Base-by-base conservation (phyloP, 2,329 filamentous ascomycete genomes). In the Rhinocladiella similis region DNA sequence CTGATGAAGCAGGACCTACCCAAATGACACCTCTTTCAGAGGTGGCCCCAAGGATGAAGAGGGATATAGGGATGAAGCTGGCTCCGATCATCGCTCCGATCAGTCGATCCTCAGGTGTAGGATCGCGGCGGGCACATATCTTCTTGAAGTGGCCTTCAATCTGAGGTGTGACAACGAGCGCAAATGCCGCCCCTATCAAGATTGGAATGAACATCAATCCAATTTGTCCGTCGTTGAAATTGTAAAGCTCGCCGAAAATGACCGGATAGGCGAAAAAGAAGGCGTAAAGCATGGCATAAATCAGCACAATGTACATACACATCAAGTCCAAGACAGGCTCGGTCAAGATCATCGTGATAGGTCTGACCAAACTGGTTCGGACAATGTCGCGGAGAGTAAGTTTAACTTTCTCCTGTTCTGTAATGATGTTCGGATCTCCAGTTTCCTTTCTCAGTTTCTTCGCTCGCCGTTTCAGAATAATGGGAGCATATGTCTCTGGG, bases 161-260 rank as follows among this genome's bases (percentile, higher is more conserved):
- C 16, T 85, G 74, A 0, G 82, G 81, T 68, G 85, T 84, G 66
- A 87, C 86, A 55, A 85, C 83, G 10, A 84, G 50, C 27, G 72
- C 76, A 63, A 84, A 87, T 14, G 82, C 84, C 54, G 84, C 89
- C 49, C 90, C 90, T 19, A 93, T 76, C 9, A 90, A 89, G 45
- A 94, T 72, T 1, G 89, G 89, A 60, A 94, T 91, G 72, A 94
- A 95, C 87, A 93, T 93, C 14, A 95, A 78, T 47, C 90, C 90
- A 0, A 89, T 91, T 25, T 78, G 86, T 27, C 88, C 82, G 29
- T 89, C 80, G 5, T 80, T 84, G 72, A 87, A 96, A 2, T 88
- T 88, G 73, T 96, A 95, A 56, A 89, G 87, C 71, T 85, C 78
- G 63, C 90, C 82, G 75, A 88, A 96, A 56, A 96, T 78, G 63